Evolutionary conservation across 2,329 filamentous ascomycete genomes (phyloP).

Genomic region (Beauveria caledonica): DNA sequence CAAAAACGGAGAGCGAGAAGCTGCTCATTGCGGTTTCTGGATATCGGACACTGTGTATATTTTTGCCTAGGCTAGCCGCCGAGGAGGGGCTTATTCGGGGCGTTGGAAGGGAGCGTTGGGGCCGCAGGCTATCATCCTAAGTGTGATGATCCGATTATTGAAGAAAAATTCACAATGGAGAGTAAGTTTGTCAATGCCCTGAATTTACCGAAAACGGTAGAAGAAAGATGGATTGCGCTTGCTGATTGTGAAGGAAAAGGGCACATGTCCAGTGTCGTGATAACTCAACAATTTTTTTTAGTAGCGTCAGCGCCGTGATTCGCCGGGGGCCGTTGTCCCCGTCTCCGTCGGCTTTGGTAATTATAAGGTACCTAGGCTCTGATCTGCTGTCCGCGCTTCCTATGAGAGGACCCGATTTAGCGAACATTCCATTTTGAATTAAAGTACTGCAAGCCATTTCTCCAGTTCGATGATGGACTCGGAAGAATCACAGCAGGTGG

Average conservation of each 20-base stretch:
- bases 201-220: background rate
- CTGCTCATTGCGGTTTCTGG: slow-evolving; percentile 31
- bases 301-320: slow-evolving; percentile 14
- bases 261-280: background rate
- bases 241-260: background rate
- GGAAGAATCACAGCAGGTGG: too few relatives aligned
- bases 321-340: slow-evolving; percentile 13
- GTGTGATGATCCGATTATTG: background rate
- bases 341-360: slow-evolving; percentile 7
- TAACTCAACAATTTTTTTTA: slow-evolving; percentile 13
- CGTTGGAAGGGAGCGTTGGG: background rate
- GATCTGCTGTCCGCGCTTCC: background rate
- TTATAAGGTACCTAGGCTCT: background rate
- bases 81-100: background rate
- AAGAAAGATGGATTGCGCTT: background rate
- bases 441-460: too few relatives aligned
- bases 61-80: background rate
- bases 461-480: too few relatives aligned
- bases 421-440: too few relatives aligned
- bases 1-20: slow-evolving; percentile 30
- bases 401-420: too few relatives aligned
- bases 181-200: background rate
- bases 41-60: background rate
- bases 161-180: background rate
- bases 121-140: slow-evolving; percentile 9